Conservation (phyloP, 208 protist species). For the Leishmania arabica region DNA sequence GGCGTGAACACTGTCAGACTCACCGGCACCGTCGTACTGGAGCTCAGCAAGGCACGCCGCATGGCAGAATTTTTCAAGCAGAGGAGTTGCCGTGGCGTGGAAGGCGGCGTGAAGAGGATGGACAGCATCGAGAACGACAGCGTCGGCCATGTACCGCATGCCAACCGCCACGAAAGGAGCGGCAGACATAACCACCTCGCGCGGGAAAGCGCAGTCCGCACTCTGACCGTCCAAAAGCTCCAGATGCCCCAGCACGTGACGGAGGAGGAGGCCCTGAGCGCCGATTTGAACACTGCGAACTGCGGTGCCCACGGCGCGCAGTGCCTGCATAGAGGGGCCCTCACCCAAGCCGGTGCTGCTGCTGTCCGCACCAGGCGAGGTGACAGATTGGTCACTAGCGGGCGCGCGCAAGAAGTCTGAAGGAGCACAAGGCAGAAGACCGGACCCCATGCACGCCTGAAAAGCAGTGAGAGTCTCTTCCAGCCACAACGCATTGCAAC, state of each 20-base stretch:
- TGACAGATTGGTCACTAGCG: background rate
- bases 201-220: background rate
- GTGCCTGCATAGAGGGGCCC: conserved; percentile 13
- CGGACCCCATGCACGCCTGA: conserved; percentile 7
- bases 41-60: conserved; percentile 6
- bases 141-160: conserved; percentile 29
- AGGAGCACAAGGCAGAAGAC: conserved; percentile 9
- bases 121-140: conserved; percentile 11
- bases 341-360: background rate
- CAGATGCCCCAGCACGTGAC: background rate
- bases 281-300: conserved; percentile 3
- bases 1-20: conserved; percentile 24
- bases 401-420: conserved; percentile 7
- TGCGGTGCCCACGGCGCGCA: conserved; percentile 5
- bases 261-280: conserved; percentile 11
- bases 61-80: conserved; percentile 14
- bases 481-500: conserved; percentile 3
- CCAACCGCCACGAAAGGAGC: conserved; percentile 13
- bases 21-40: conserved; percentile 20
- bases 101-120: conserved; percentile 11
- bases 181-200: background rate
- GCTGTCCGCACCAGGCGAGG: background rate
- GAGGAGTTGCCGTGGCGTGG: conserved; percentile 5
- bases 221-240: background rate
- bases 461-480: conserved; percentile 20